These are phyloP conservation scores for Acanthamoeba quina DNA, from an alignment of 208 protist genomes.

Conservation along the genomic window DNA sequence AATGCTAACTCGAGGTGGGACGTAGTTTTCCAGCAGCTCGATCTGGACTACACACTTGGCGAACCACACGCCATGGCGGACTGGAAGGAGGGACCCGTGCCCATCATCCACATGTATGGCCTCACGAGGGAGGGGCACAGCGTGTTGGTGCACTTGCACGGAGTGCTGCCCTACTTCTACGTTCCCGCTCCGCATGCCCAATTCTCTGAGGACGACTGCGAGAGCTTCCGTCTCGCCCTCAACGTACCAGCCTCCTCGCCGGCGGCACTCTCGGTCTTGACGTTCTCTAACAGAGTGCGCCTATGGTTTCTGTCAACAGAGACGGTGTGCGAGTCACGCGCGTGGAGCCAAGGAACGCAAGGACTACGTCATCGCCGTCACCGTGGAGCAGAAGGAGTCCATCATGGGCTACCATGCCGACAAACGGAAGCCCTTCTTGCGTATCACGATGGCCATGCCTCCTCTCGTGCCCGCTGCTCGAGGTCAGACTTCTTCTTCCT, in stretches of 20 bases:
- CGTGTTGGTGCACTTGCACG: conserved; percentile 91
- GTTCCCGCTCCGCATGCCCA: conserved; percentile 82
- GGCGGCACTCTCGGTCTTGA: neutral
- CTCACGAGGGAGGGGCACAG: conserved; percentile 91
- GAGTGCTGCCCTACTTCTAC: conserved; percentile 95
- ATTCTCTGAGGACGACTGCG: conserved; percentile 70
- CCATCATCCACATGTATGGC: conserved; percentile 92
- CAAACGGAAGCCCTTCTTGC: conserved; percentile 72
- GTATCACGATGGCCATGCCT: conserved; percentile 81
- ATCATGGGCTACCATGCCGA: conserved; percentile 81
- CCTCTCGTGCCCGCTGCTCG: conserved; percentile 81
- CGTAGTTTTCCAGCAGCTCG: conserved; percentile 86
- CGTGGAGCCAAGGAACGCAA: conserved; percentile 45
- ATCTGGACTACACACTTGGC: conserved; percentile 83
- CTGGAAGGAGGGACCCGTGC: conserved; percentile 56
- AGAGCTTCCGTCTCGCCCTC: conserved; percentile 56
- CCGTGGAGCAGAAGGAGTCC: conserved; percentile 83
- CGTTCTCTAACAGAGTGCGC: neutral
- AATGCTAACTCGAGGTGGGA: neutral
- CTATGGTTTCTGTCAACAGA: neutral
- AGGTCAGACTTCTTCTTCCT: conserved; percentile 24
- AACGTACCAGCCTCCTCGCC: conserved; percentile 67
- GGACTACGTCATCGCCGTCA: conserved; percentile 82
- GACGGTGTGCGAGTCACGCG: neutral
- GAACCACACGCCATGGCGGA: conserved; percentile 84